Conservation (phyloP, 208 protist species). For the Crithidia expoeki region DNA sequence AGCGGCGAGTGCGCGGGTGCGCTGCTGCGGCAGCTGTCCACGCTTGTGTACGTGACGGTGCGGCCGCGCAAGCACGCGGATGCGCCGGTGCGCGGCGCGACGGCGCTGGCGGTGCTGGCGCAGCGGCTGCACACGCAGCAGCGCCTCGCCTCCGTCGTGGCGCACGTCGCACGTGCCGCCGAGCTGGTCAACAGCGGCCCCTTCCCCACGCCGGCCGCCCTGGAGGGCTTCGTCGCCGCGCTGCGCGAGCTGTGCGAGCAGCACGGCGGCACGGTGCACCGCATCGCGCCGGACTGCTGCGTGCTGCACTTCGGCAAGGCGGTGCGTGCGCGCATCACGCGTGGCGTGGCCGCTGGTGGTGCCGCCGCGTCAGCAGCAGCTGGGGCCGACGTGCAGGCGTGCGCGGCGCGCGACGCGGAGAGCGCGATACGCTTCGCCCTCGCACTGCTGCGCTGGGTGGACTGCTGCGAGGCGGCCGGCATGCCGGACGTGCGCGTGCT, state of each 20-base stretch:
- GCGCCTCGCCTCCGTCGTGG: not conserved
- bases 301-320: slow-evolving; percentile 27
- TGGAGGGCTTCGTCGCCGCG: slow-evolving; percentile 7
- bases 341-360: not conserved
- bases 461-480: slow-evolving; percentile 1
- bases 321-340: slow-evolving; percentile 8
- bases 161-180: not conserved
- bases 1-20: no score
- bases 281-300: slow-evolving; percentile 23
- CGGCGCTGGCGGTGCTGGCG: not conserved
- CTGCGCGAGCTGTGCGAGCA: slow-evolving; percentile 15
- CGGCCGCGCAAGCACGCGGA: not conserved
- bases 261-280: slow-evolving; percentile 18
- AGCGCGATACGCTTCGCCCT: no score
- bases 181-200: not conserved
- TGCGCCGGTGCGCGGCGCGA: not conserved
- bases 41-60: slow-evolving; percentile 15
- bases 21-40: not conserved
- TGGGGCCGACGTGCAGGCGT: no score
- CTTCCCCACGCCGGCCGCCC: slow-evolving; percentile 15
- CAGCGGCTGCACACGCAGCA: not conserved
- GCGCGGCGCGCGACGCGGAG: slow-evolving; percentile 10
- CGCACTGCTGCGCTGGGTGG: no score
- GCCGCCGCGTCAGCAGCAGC: not conserved
- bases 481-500: slow-evolving; percentile 22